Percentiles rank a stretch among this genome's conserved stretches.
Conservation (phyloP, 352 stramenopile species). For the Albugo candida region DNA sequence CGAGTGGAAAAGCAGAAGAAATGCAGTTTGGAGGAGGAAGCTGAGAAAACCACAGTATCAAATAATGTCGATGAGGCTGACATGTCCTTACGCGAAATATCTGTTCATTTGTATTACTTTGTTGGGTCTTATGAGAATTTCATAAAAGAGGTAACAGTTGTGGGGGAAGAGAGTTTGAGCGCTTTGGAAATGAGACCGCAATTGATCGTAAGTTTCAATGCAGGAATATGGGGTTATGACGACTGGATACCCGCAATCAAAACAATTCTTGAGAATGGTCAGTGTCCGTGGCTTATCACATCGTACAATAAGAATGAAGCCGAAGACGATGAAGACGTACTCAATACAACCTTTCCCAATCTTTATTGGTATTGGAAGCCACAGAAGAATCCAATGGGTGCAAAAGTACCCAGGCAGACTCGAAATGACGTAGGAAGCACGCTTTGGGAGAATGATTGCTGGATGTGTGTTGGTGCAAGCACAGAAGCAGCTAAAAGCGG, state of each 20-base stretch:
- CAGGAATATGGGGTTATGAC: conserved; percentile 76
- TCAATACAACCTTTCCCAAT: conserved; percentile 23
- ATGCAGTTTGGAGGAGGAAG: conserved; percentile 20
- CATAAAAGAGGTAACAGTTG: conserved; percentile 18
- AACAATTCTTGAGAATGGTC: conserved; percentile 31
- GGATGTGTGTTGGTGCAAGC: conserved; percentile 45
- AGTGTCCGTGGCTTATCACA: conserved; percentile 50
- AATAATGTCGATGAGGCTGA: too few species aligned
- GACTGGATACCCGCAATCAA: conserved; percentile 58
- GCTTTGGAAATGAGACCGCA: conserved; percentile 13
- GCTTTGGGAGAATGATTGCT: conserved; percentile 64
- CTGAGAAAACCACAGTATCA: too few species aligned
- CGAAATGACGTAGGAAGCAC: conserved; percentile 29
- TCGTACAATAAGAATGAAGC: conserved; percentile 74
- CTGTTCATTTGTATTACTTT: conserved; percentile 20
- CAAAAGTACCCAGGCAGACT: conserved; percentile 22
- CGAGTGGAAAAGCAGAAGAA: conserved; percentile 1
- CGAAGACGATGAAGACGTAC: conserved; percentile 51
- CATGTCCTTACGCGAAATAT: too few species aligned
- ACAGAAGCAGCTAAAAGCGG: too few species aligned
- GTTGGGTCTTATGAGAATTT: conserved; percentile 42
- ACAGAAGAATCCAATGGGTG: conserved; percentile 46
- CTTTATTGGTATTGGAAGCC: conserved; percentile 39
- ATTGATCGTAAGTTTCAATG: conserved; percentile 66
- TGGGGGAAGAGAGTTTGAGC: conserved; percentile 4